A percentile compares a stretch with the other conserved stretches of the same genome.
These are phyloP conservation scores for Ascochyta clinopodiicola DNA, from an alignment of 2,329 filamentous ascomycete species.

Conservation along the genomic window DNA sequence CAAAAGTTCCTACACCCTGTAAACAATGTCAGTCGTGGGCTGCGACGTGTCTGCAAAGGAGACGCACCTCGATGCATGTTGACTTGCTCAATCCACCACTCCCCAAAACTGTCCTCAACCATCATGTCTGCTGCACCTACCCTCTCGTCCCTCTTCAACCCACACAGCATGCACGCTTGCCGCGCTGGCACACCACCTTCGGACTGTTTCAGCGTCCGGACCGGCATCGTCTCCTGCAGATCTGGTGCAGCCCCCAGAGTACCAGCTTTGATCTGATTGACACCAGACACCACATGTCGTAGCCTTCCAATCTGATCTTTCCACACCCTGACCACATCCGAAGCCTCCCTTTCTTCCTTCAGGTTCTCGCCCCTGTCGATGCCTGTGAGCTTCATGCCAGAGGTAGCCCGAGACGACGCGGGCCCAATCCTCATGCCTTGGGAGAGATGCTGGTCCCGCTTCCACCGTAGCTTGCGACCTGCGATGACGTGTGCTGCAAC, in stretches of 20 bases:
- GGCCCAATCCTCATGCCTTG: slow-evolving; percentile 87
- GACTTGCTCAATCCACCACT: slow-evolving; percentile 86
- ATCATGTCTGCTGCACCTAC: slow-evolving; percentile 75
- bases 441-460: slow-evolving; percentile 81
- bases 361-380: slow-evolving; percentile 83
- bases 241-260: slow-evolving; percentile 67
- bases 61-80: slow-evolving; percentile 68
- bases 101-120: slow-evolving; percentile 89
- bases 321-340: slow-evolving; percentile 79
- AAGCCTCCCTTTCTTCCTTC: slow-evolving; percentile 83
- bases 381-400: slow-evolving; percentile 90
- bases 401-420: slow-evolving; percentile 70
- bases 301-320: slow-evolving; percentile 76
- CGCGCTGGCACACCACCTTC: slow-evolving; percentile 76
- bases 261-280: slow-evolving; percentile 58
- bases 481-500: slow-evolving; percentile 83
- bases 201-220: slow-evolving; percentile 66
- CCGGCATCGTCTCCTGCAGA: slow-evolving; percentile 70
- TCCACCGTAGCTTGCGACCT: slow-evolving; percentile 87
- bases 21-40: background rate
- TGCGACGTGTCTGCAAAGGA: background rate
- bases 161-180: slow-evolving; percentile 83
- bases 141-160: slow-evolving; percentile 85
- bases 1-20: slow-evolving; percentile 83
- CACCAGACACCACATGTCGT: slow-evolving; percentile 73